A percentile compares a stretch with the other conserved stretches of the same genome.
Evolutionary conservation across 1,139 yeast genomes (phyloP).

Genomic region (Lodderomyces orthopsilosis): DNA sequence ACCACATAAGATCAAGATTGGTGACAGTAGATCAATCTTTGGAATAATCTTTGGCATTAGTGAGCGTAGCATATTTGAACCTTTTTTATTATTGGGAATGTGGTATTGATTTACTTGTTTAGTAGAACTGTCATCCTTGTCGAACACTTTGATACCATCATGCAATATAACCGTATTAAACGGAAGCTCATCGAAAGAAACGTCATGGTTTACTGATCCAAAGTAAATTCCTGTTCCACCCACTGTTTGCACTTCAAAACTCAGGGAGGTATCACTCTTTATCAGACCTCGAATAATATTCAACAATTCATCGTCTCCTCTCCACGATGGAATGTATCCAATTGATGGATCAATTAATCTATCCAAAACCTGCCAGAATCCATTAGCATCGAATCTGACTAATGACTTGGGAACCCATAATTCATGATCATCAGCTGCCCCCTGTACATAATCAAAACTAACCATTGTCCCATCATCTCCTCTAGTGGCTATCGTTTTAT

Average conservation of each 20-base stretch:
- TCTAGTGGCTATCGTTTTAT: slow-evolving; percentile 8
- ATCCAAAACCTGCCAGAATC: slow-evolving; percentile 54
- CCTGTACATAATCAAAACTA: slow-evolving; percentile 64
- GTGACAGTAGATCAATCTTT: slow-evolving; percentile 12
- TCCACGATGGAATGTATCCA: slow-evolving; percentile 33
- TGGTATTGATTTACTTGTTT: slow-evolving; percentile 18
- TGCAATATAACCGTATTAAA: slow-evolving; percentile 21
- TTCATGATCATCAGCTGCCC: slow-evolving; percentile 94
- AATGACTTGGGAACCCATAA: slow-evolving; percentile 61
- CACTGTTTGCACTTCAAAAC: slow-evolving; percentile 2
- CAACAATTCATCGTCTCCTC: slow-evolving; percentile 26
- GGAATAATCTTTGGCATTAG: slow-evolving; percentile 38
- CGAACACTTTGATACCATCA: slow-evolving; percentile 16
- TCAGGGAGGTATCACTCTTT: slow-evolving; percentile 7
- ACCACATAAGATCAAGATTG: slow-evolving; percentile 53
- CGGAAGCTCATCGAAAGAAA: slow-evolving; percentile 12
- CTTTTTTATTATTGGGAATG: slow-evolving; percentile 54
- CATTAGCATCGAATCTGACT: slow-evolving; percentile 43
- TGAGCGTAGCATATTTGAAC: slow-evolving; percentile 54
- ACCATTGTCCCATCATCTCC: slow-evolving; percentile 8
- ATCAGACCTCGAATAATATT: slow-evolving; percentile 13
- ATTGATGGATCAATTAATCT: slow-evolving; percentile 26
- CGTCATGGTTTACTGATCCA: slow-evolving; percentile 25
- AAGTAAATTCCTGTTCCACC: slow-evolving; percentile 27
- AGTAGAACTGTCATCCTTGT: slow-evolving; percentile 4